Base-by-base conservation (phyloP, 2,329 filamentous ascomycete species). In the Venturia pyrina region DNA sequence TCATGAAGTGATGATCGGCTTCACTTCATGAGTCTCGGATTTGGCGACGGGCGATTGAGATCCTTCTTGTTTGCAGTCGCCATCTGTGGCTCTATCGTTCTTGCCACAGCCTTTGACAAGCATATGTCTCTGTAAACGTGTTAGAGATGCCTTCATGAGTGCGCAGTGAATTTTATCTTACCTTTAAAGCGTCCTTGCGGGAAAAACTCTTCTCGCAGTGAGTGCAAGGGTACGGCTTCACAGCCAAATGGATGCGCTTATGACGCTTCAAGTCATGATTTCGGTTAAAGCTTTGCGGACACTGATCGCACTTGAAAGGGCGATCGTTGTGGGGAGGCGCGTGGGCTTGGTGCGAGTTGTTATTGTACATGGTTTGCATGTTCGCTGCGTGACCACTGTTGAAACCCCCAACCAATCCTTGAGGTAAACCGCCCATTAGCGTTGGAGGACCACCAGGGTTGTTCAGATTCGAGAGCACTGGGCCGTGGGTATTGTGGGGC, bases 131-230 rank as follows among this genome's bases (percentile, higher is more conserved):
- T 88, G 74, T 32, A 66, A 21, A 67, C 10, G 61, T 10, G 50
- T 73, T 67, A 73, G 44, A 56, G 8, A 21, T 2, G 7, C 28
- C 40, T 32, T 17, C 50, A 59, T 66, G 19, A 15, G 17, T 34
- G 21, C 2, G 21, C 19, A 17, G 15, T 48, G 6, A 28, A 17
- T 60, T 41, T 2, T 7, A 66, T 46, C 21, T 72, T 80, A 98
- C 95, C 90, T 98, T 98, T 40, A 99, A 81, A 11, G 95, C 95
- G 77, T 98, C 95, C 75, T 98, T 98, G 67, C 95, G 84, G 3
- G 93, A 97, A 73, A 99, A 99, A 74, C 90, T 95, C 84, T 98
- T 98, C 68, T 96, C 92, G 75, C 95, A 99, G 72, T 89, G 89
- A 7, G 81, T 85, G 75, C 95, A 99, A 0, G 93, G 93, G 75